These are phyloP conservation scores for Echinochloa phyllopogon DNA, from an alignment of 176 grass and related monocot species.

Conservation along the genomic window DNA sequence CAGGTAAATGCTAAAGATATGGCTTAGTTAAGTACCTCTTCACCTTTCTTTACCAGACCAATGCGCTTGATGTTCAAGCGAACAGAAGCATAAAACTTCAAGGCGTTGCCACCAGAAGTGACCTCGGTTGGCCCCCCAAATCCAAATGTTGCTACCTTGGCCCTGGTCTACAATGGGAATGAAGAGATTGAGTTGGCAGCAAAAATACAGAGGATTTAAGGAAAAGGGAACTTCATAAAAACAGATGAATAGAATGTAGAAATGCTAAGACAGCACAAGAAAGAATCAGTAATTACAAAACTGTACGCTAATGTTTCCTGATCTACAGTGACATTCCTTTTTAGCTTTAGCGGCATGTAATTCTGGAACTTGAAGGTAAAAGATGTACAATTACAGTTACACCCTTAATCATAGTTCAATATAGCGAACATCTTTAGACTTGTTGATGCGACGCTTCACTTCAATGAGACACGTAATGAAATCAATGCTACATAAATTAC, in stretches of 20 bases:
- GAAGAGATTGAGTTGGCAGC: neutral
- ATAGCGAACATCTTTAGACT: neutral
- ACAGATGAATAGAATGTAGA: neutral
- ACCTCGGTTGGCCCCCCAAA: slow-evolving; percentile 94
- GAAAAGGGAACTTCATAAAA: slow-evolving; percentile 1
- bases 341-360: neutral
- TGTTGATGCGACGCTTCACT: neutral
- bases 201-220: slow-evolving; percentile 17
- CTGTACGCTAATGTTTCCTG: neutral
- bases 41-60: slow-evolving; percentile 91
- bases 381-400: neutral
- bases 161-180: slow-evolving; percentile 60
- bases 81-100: slow-evolving; percentile 98
- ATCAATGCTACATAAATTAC: neutral
- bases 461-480: slow-evolving; percentile 14
- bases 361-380: neutral
- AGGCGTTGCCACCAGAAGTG: slow-evolving; percentile 87
- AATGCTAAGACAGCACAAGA: neutral
- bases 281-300: slow-evolving; percentile 10
- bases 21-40: slow-evolving; percentile 68
- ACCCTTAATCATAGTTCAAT: neutral
- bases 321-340: slow-evolving; percentile 8
- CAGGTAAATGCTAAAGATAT: slow-evolving; percentile 14
- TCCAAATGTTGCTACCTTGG: slow-evolving; percentile 87
- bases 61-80: slow-evolving; percentile 86